A percentile compares a stretch with the other conserved stretches of the same genome.
phyloP scores from a whole-genome alignment of 2,329 filamentous ascomycete species.

The Cladosporium phlei region DNA sequence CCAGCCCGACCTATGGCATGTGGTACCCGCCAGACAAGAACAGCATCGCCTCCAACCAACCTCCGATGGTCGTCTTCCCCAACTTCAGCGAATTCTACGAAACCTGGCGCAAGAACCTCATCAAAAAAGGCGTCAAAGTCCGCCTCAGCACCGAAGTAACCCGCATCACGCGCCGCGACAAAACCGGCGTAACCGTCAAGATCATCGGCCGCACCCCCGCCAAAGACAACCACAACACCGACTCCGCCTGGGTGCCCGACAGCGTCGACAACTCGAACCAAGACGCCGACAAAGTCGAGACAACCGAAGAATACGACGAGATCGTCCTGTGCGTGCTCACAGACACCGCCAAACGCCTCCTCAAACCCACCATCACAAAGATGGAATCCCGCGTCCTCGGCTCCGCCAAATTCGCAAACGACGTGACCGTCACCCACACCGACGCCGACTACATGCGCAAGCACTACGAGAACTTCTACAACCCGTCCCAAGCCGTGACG shows the following conservation, averaged over 20 bases:
- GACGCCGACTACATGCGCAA: conserved; percentile 62
- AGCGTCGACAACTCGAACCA: conserved; percentile 33
- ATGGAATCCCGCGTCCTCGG: conserved; percentile 64
- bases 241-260: conserved; percentile 40
- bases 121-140: conserved; percentile 52
- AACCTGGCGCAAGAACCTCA: conserved; percentile 53
- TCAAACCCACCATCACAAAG: conserved; percentile 54
- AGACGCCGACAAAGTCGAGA: conserved; percentile 38
- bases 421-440: conserved; percentile 66
- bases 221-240: conserved; percentile 41
- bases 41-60: conserved; percentile 47
- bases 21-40: conserved; percentile 51
- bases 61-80: conserved; percentile 58
- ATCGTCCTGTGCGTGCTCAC: conserved; percentile 60
- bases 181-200: conserved; percentile 48
- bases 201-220: conserved; percentile 41
- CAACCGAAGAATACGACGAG: conserved; percentile 56
- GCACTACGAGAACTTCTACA: conserved; percentile 62
- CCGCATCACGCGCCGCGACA: conserved; percentile 48
- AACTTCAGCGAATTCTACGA: conserved; percentile 59
- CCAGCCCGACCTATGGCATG: conserved; percentile 55
- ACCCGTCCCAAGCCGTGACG: conserved; percentile 42
- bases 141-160: conserved; percentile 54
- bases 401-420: conserved; percentile 65
- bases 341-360: conserved; percentile 55